Percentiles rank a stretch among this genome's conserved stretches.
Conservation (phyloP, 805 yeast species). For the Tetrapisispora arboricola region DNA sequence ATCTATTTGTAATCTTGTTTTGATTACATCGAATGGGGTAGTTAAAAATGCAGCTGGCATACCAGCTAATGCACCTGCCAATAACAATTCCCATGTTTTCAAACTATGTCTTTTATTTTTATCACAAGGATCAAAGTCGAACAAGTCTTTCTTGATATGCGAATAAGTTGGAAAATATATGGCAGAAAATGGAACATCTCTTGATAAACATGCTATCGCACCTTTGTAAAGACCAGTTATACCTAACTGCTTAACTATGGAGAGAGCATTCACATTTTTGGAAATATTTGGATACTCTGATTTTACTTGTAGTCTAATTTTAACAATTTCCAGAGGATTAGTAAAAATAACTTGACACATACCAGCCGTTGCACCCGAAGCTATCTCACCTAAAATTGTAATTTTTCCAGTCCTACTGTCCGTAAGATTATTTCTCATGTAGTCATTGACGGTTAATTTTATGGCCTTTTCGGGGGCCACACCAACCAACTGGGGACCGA, state of each 20-base stretch:
- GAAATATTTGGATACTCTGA: slow-evolving; percentile 45
- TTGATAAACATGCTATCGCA: slow-evolving; percentile 76
- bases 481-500: slow-evolving; percentile 89
- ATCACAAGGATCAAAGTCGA: slow-evolving; percentile 69
- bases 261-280: slow-evolving; percentile 33
- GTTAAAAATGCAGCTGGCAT: slow-evolving; percentile 96
- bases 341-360: slow-evolving; percentile 94
- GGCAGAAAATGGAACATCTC: slow-evolving; percentile 96
- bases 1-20: slow-evolving; percentile 86
- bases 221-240: slow-evolving; percentile 83
- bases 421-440: slow-evolving; percentile 67
- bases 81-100: slow-evolving; percentile 72
- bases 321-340: slow-evolving; percentile 91
- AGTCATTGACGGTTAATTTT: slow-evolving; percentile 87
- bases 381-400: slow-evolving; percentile 52
- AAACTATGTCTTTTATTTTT: slow-evolving; percentile 48
- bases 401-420: slow-evolving; percentile 35
- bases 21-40: slow-evolving; percentile 94
- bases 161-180: slow-evolving; percentile 97
- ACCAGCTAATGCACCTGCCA: slow-evolving; percentile 92
- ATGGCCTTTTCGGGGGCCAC: slow-evolving; percentile 99
- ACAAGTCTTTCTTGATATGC: slow-evolving; percentile 72
- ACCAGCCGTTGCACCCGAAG: slow-evolving; percentile 93
- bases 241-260: slow-evolving; percentile 71
- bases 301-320: slow-evolving; percentile 88